Percentiles rank a stretch among this genome's conserved stretches.
Evolutionary conservation across 2,329 filamentous ascomycete genomes (phyloP).

Genomic region (Cladosporium sp.): DNA sequence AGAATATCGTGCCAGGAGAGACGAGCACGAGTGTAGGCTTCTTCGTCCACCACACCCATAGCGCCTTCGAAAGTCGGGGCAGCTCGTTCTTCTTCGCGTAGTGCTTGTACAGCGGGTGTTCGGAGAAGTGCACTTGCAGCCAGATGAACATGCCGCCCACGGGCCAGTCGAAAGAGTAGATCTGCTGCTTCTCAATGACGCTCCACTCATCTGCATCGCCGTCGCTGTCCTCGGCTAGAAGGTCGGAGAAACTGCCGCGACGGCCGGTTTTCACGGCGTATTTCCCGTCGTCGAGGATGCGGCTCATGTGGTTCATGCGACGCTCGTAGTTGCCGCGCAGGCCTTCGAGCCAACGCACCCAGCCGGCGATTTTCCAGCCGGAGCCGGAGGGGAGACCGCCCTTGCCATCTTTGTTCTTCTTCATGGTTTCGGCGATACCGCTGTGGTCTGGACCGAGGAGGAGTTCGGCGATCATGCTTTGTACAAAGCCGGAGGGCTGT

Average conservation of each 20-base stretch:
- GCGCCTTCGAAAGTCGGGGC: conserved; percentile 55
- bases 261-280: conserved; percentile 61
- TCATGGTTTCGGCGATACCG: conserved; percentile 36
- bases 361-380: conserved; percentile 77
- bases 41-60: conserved; percentile 68
- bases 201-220: conserved; percentile 60
- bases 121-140: conserved; percentile 67
- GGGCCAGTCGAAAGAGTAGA: conserved; percentile 76
- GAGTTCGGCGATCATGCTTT: conserved; percentile 73
- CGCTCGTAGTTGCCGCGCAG: conserved; percentile 79
- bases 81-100: conserved; percentile 42
- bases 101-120: conserved; percentile 63
- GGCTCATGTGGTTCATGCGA: conserved; percentile 77
- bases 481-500: conserved; percentile 85
- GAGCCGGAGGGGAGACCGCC: conserved; percentile 48
- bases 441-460: conserved; percentile 66
- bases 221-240: conserved; percentile 18
- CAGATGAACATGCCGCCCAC: conserved; percentile 91
- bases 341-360: conserved; percentile 86
- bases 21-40: conserved; percentile 67
- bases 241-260: conserved; percentile 28
- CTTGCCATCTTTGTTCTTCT: conserved; percentile 30
- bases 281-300: conserved; percentile 64
- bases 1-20: conserved; percentile 70
- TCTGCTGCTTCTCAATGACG: conserved; percentile 66